A percentile compares a stretch with the other conserved stretches of the same genome.
These are phyloP conservation scores for Hygrophorus pudorinus DNA, from an alignment of 768 basidiomycete genomes.

Conservation along the genomic window DNA sequence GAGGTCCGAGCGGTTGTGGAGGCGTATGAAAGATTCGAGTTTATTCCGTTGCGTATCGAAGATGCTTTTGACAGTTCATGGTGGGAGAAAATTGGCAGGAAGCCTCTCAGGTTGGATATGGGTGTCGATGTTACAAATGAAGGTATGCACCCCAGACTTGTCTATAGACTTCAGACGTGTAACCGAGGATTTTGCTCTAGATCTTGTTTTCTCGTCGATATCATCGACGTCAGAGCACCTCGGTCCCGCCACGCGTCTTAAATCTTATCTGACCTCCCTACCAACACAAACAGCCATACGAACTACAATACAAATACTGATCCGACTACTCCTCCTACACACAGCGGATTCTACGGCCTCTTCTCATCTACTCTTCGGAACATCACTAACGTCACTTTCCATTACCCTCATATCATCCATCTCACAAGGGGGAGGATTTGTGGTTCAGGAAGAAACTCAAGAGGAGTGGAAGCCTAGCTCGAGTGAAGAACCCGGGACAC, in stretches of 20 bases:
- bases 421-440: slow-evolving; percentile 68
- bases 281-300: slow-evolving; percentile 68
- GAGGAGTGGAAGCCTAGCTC: slow-evolving; percentile 52
- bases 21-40: slow-evolving; percentile 42
- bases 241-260: slow-evolving; percentile 24
- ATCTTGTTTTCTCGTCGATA: slow-evolving; percentile 20
- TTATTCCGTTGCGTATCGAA: slow-evolving; percentile 57
- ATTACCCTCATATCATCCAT: slow-evolving; percentile 66
- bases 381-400: slow-evolving; percentile 70
- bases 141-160: slow-evolving; percentile 23
- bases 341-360: slow-evolving; percentile 46
- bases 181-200: slow-evolving; percentile 11
- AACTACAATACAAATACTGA: slow-evolving; percentile 46
- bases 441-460: slow-evolving; percentile 54
- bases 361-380: slow-evolving; percentile 75
- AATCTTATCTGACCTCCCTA: slow-evolving; percentile 48
- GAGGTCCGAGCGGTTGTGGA: slow-evolving; percentile 38
- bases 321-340: slow-evolving; percentile 60
- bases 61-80: slow-evolving; percentile 62
- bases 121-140: slow-evolving; percentile 43
- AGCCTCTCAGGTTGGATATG: slow-evolving; percentile 17
- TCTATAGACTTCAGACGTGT: slow-evolving; percentile 1
- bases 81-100: slow-evolving; percentile 45
- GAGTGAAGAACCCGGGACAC: neutral
- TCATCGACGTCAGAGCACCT: slow-evolving; percentile 7